Percentiles rank a stretch among this genome's conserved stretches.
These are phyloP conservation scores for Ophiostoma novo-ulmi DNA, from an alignment of 2,329 filamentous ascomycete genomes.

Conservation along the genomic window DNA sequence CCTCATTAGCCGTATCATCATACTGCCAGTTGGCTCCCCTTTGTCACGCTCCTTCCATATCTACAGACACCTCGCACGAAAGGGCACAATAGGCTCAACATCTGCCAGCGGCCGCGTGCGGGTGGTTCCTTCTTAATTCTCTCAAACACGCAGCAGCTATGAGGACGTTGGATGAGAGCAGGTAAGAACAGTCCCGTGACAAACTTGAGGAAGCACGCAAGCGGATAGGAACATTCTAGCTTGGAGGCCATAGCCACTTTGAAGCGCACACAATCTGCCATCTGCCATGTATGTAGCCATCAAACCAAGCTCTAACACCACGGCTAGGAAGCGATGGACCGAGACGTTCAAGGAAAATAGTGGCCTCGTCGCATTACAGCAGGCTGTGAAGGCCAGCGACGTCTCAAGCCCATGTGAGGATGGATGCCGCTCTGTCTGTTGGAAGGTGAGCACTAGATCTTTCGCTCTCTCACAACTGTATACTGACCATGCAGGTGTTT, in stretches of 20 bases:
- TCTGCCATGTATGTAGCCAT: no score
- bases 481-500: constrained; percentile 56
- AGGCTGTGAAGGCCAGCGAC: constrained; percentile 57
- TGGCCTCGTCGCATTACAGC: constrained; percentile 57
- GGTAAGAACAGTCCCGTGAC: constrained; percentile 35
- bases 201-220: neutral
- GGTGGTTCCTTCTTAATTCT: neutral
- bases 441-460: constrained; percentile 59
- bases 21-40: neutral
- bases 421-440: constrained; percentile 80
- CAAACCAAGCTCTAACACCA: neutral
- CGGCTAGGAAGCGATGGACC: constrained; percentile 60
- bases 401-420: constrained; percentile 59
- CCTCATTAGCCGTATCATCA: neutral
- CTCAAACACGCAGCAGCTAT: constrained; percentile 34
- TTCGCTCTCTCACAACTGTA: neutral
- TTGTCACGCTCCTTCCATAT: neutral
- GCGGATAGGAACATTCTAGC: neutral
- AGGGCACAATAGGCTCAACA: neutral
- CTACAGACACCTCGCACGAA: neutral
- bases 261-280: neutral
- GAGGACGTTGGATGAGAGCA: constrained; percentile 51
- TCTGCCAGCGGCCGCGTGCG: neutral
- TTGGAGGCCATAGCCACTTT: neutral
- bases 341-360: constrained; percentile 54